Conservation (phyloP, 2,329 filamentous ascomycete species). For the Aspergillus quadricinctus region DNA sequence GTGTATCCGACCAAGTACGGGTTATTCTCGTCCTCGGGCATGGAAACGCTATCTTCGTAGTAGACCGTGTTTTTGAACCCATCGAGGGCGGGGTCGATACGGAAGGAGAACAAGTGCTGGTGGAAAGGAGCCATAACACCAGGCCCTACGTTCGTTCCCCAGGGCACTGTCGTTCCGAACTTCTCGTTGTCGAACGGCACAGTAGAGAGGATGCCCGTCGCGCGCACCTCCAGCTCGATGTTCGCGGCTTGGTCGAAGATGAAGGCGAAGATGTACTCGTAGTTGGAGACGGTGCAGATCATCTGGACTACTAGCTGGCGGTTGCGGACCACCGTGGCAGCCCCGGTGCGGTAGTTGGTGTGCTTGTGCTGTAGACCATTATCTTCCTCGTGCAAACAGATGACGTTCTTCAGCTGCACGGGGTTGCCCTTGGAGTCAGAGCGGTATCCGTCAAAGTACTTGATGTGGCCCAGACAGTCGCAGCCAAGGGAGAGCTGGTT, state of each 20-base stretch:
- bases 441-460: constrained; percentile 60
- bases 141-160: constrained; percentile 65
- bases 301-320: constrained; percentile 64
- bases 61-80: constrained; percentile 53
- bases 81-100: constrained; percentile 59
- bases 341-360: constrained; percentile 64
- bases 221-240: constrained; percentile 63
- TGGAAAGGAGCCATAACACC: constrained; percentile 67
- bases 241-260: constrained; percentile 69
- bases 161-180: constrained; percentile 56
- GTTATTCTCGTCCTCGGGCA: constrained; percentile 53
- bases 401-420: constrained; percentile 58
- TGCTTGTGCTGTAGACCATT: constrained; percentile 68
- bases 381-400: constrained; percentile 70
- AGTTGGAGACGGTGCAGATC: constrained; percentile 69
- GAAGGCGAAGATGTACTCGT: constrained; percentile 70
- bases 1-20: constrained; percentile 60
- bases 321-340: constrained; percentile 61
- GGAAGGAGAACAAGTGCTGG: constrained; percentile 71
- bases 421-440: constrained; percentile 57
- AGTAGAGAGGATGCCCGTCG: constrained; percentile 64
- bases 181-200: constrained; percentile 61
- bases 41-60: constrained; percentile 52
- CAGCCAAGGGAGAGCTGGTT: constrained; percentile 68
- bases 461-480: constrained; percentile 66